Base-by-base conservation (phyloP, 2,329 filamentous ascomycete genomes). In the Cladosporium phlei region DNA sequence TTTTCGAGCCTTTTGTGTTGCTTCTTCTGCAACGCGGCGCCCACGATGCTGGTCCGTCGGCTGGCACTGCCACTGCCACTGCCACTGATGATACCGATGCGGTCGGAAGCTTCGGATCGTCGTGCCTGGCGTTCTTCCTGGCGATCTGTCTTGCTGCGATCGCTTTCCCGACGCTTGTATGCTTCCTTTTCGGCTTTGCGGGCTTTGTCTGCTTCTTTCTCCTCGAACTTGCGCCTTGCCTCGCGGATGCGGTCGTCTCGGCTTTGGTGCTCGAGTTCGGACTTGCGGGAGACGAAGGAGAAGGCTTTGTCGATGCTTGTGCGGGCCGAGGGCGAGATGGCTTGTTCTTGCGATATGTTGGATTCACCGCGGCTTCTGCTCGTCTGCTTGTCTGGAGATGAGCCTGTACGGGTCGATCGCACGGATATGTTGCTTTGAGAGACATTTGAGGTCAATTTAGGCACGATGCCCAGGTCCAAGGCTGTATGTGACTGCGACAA, bases 171-270 rank as follows among this genome's bases (percentile, higher is more conserved):
- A 37, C 69, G 69, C 66, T 66, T 76, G 48, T 67, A 58, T 38
- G 68, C 72, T 46, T 78, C 76, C 55, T 75, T 70, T 56, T 79
- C 74, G 72, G 64, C 54, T 25, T 77, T 77, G 39, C 68, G 71
- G 46, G 72, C 72, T 55, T 80, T 81, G 27, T 72, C 75, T 3
- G 73, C 75, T 62, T 81, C 76, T 53, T 78, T 77, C 53, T 80
- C 76, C 48, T 77, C 70, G 58, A 80, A 81, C 24, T 78, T 77
- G 40, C 73, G 67, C 5, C 79, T 71, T 4, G 76, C 73, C 34
- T 74, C 76, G 46, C 75, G 72, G 8, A 82, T 76, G 3, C 72
- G 72, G 14, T 77, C 77, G 32, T 76, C 77, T 29, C 76, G 72
- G 4, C 73, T 72, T 22, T 72, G 68, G 6, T 77, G 69, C 54